Base-by-base conservation (phyloP, 2,329 filamentous ascomycete genomes). In the Phialemoniopsis sp. region DNA sequence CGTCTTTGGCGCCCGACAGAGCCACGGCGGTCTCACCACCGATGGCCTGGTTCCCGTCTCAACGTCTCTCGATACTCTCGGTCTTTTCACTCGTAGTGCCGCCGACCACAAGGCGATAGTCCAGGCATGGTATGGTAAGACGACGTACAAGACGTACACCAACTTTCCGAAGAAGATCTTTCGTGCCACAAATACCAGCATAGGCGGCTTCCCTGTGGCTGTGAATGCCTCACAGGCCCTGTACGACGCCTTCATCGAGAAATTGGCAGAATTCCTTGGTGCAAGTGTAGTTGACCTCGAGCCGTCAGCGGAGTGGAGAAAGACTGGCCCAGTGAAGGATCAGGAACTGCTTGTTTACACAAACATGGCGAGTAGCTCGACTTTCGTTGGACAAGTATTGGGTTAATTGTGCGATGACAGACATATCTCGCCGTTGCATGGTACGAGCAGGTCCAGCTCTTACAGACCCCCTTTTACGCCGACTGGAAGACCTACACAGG, bases 341-440 rank as follows among this genome's bases (percentile, higher is more conserved):
- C 30, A 32, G 13, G 33, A 34, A 19, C 33, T 34, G 14, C 33
- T 34, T 15, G 33, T 17, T 8, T 34, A 34, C 13, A 34, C 33
- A 13, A 34, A 34, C 18, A 34, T 34, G 33, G 33, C 18, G 18
- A 16, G 33, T 19, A 8, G 18, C 18, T 8, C 3, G 18, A 17
- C 33, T 17, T 13, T 34, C 3, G 32, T 9, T 34, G 32, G 21
- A 26, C 21, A 26, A 26, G 10, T 26, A 6, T 26, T 10, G 10
- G 10, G 18, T 5, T 13, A 15, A 34, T 7, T 8, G 9, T 19
- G 7, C 7, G 8, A 13, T 18, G 14, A 34, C 18, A 34, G 33
- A 12, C 33, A 8, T 34, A 34, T 34, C 33, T 34, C 18, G 33
- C 33, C 6, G 33, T 34, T 14, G 33, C 33, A 17, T 34, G 33